These are phyloP conservation scores for Balansia obtecta DNA, from an alignment of 2,329 filamentous ascomycete species.

Conservation along the genomic window DNA sequence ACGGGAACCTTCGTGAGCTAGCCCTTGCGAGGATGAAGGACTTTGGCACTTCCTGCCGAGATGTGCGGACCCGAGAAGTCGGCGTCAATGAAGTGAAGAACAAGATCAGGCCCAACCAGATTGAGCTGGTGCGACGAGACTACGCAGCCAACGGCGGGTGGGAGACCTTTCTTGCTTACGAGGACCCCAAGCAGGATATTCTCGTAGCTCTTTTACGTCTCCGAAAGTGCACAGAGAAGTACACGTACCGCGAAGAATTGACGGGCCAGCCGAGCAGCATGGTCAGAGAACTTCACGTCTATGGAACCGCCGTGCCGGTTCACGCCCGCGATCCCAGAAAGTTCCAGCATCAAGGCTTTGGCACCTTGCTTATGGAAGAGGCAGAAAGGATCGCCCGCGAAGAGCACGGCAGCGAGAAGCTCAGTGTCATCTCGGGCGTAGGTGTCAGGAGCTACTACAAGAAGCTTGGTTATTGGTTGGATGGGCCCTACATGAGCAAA, in stretches of 20 bases:
- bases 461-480: slow-evolving; percentile 84
- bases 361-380: slow-evolving; percentile 93
- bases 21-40: slow-evolving; percentile 98
- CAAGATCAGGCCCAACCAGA: slow-evolving; percentile 92
- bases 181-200: slow-evolving; percentile 97
- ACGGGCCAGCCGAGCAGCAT: slow-evolving; percentile 78
- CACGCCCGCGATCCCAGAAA: slow-evolving; percentile 91
- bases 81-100: slow-evolving; percentile 99
- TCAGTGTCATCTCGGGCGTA: slow-evolving; percentile 95
- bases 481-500: slow-evolving; percentile 76
- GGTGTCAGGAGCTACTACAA: slow-evolving; percentile 92
- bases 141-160: slow-evolving; percentile 93
- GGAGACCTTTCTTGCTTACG: slow-evolving; percentile 97
- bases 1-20: slow-evolving; percentile 87
- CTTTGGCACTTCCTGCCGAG: slow-evolving; percentile 91
- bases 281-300: slow-evolving; percentile 90
- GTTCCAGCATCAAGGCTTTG: slow-evolving; percentile 97
- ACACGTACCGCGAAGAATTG: slow-evolving; percentile 86
- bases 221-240: slow-evolving; percentile 79
- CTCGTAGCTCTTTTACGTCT: slow-evolving; percentile 81
- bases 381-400: slow-evolving; percentile 89
- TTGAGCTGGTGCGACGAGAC: slow-evolving; percentile 87
- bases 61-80: slow-evolving; percentile 91
- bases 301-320: slow-evolving; percentile 93
- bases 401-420: slow-evolving; percentile 87